These are phyloP conservation scores for Alternaria infectoria DNA, from an alignment of 2,329 filamentous ascomycete genomes.

Conservation along the genomic window DNA sequence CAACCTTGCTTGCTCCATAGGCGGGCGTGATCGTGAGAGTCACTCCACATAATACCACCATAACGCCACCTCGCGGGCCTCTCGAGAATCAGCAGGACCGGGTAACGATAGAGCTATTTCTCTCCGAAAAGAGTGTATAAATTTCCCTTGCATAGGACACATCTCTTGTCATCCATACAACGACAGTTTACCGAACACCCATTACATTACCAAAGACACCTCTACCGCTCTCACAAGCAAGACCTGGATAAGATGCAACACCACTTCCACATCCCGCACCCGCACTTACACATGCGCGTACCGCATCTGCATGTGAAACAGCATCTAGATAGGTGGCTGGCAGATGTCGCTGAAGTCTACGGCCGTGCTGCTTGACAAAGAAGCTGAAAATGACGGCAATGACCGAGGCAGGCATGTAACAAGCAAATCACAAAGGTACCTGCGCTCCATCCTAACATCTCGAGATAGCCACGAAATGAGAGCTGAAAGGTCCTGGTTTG, in stretches of 20 bases:
- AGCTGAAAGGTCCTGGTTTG: background rate
- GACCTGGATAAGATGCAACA: background rate
- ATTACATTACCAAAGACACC: background rate
- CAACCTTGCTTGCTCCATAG: background rate
- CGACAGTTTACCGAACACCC: background rate
- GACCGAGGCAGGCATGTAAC: background rate
- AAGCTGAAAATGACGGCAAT: background rate
- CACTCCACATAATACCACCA: background rate
- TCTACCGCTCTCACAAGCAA: background rate
- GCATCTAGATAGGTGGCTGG: constrained; percentile 8
- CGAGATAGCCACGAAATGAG: background rate
- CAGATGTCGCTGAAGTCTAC: constrained; percentile 7
- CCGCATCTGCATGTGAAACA: background rate
- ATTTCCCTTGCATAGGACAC: background rate
- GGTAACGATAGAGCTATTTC: background rate
- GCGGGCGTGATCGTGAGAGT: background rate
- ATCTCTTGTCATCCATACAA: background rate
- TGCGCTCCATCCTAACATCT: background rate
- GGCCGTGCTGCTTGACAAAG: constrained; percentile 3
- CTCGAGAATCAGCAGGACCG: background rate
- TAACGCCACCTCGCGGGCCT: background rate
- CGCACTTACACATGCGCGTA: background rate
- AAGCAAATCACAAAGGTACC: background rate
- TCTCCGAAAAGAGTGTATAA: background rate
- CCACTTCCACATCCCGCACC: background rate